Conservation (phyloP, 371 early-diverging fungal species). For the Mucor plumbeus region DNA sequence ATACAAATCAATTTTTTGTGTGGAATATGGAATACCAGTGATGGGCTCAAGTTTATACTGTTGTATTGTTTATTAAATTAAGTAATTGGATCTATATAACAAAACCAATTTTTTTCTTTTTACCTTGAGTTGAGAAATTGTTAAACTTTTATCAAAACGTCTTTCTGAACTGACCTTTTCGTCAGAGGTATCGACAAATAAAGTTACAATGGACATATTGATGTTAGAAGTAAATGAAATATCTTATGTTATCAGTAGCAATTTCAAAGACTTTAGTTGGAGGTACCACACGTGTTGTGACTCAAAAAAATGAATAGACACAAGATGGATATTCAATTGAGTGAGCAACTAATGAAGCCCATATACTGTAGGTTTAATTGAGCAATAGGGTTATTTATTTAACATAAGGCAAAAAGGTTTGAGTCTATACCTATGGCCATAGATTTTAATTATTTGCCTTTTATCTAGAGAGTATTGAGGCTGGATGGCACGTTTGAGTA, state of each 20-base stretch:
- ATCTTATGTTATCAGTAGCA: not conserved
- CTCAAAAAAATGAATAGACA: not conserved
- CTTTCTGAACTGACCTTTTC: conserved; percentile 72
- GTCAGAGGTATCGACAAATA: conserved; percentile 73
- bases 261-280: not conserved
- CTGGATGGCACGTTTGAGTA: too few relatives aligned
- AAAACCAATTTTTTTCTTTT: not conserved
- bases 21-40: conserved; percentile 82
- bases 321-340: too few relatives aligned
- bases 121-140: conserved; percentile 78
- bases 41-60: conserved; percentile 89
- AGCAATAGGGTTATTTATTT: too few relatives aligned
- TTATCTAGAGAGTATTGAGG: too few relatives aligned
- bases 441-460: too few relatives aligned
- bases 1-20: conserved; percentile 71
- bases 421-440: too few relatives aligned
- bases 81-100: not conserved
- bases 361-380: too few relatives aligned
- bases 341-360: too few relatives aligned
- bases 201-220: conserved; percentile 70
- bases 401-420: too few relatives aligned
- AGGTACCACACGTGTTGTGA: not conserved
- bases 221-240: not conserved
- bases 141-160: conserved; percentile 78
- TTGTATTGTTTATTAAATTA: not conserved